A percentile compares a stretch with the other conserved stretches of the same genome.
phyloP scores from a whole-genome alignment of 805 yeast species.

The Sungouiozyma ichnusensis region DNA sequence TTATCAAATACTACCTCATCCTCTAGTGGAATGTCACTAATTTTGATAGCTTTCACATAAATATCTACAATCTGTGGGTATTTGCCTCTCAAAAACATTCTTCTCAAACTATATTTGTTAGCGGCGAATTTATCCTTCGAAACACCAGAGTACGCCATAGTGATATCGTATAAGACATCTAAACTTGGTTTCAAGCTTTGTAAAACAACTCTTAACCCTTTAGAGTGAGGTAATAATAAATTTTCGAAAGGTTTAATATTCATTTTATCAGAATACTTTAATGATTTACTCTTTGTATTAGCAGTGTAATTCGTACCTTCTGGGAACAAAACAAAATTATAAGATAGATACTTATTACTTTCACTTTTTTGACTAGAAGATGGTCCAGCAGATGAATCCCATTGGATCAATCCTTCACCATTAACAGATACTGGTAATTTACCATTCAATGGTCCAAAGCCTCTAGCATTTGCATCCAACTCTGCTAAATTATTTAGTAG shows the following conservation, averaged over 20 bases:
- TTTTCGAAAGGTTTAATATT: conserved; percentile 43
- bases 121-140: conserved; percentile 60
- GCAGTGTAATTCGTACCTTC: conserved; percentile 85
- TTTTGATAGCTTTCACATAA: conserved; percentile 46
- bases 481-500: conserved; percentile 45
- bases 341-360: conserved; percentile 35
- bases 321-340: conserved; percentile 72
- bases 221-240: conserved; percentile 69
- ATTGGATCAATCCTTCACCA: conserved; percentile 19
- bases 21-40: conserved; percentile 57
- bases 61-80: conserved; percentile 62
- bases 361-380: conserved; percentile 1
- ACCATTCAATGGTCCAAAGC: conserved; percentile 42
- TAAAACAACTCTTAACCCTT: conserved; percentile 67
- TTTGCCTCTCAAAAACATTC: conserved; percentile 55
- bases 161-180: conserved; percentile 63
- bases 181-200: conserved; percentile 43
- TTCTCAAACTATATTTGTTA: conserved; percentile 53
- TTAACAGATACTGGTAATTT: conserved; percentile 16
- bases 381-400: conserved; percentile 25
- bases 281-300: conserved; percentile 50
- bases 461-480: conserved; percentile 53
- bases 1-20: conserved; percentile 47
- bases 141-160: conserved; percentile 75
- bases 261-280: conserved; percentile 44